These are phyloP conservation scores for Candida loeiensis DNA, from an alignment of 805 yeast genomes.

Conservation along the genomic window DNA sequence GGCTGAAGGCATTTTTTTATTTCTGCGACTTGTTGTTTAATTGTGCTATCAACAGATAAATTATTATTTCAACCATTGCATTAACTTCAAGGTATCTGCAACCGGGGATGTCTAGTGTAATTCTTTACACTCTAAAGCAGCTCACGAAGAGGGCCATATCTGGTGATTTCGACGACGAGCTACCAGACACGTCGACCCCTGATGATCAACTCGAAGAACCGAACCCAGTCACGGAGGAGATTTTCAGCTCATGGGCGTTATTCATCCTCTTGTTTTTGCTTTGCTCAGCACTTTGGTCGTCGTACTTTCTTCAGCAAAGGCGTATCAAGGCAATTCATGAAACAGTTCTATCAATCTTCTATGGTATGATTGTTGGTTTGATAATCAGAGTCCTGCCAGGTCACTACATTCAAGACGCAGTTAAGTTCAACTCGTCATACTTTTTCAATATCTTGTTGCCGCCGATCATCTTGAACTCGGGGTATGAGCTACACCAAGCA, in stretches of 20 bases:
- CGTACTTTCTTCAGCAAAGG: conserved; percentile 86
- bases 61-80: not conserved
- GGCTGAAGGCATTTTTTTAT: conserved; percentile 2
- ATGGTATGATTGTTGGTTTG: conserved; percentile 94
- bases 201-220: conserved; percentile 57
- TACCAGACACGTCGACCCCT: conserved; percentile 39
- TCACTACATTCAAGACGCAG: conserved; percentile 94
- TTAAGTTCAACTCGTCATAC: conserved; percentile 89
- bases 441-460: conserved; percentile 93
- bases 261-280: conserved; percentile 78
- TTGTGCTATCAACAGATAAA: not conserved
- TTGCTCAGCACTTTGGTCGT: conserved; percentile 90
- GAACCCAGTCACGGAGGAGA: conserved; percentile 90
- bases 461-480: conserved; percentile 93
- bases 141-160: conserved; percentile 32
- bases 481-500: conserved; percentile 93
- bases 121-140: conserved; percentile 23
- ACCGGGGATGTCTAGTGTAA: conserved; percentile 23
- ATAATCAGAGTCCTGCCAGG: conserved; percentile 91
- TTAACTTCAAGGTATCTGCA: not conserved
- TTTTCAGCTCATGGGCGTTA: conserved; percentile 95
- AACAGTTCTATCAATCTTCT: conserved; percentile 91
- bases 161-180: conserved; percentile 29
- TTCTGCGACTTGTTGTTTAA: not conserved
- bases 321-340: conserved; percentile 96